Evolutionary conservation across 2,329 filamentous ascomycete genomes (phyloP), one percentile per base, ranked within the genome.

Genomic region (Cadophora luteo-olivacea): DNA sequence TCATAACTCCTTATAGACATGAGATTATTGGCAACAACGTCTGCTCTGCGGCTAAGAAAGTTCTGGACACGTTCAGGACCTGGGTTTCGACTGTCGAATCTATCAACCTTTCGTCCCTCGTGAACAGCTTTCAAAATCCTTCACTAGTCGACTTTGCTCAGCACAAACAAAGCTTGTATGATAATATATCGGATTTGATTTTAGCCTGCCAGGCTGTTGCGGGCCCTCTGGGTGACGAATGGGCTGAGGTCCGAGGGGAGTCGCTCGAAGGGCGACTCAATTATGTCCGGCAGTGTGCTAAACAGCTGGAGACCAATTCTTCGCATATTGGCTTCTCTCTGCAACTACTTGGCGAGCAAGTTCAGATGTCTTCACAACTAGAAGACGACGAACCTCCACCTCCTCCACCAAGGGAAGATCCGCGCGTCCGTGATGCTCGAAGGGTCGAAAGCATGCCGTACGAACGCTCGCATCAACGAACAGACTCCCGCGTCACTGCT

Each of bases 151-250:
- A 98, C 74, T 97, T 97, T 78, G 91, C 90, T 76, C 87, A 90
- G 38, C 93, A 97, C 79, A 98, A 98, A 81, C 96, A 99, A 79
- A 92, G 91, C 74, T 84, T 97, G 22, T 98, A 98, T 80, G 96
- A 98, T 79, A 92, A 94, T 68, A 91, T 97, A 66, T 94, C 94
- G 9, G 96, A 98, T 78, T 86, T 99, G 33, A 82, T 98, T 4
- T 82, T 97, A 61, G 89, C 91, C 68, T 97, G 94, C 76, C 96
- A 99, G 80, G 89, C 92, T 29, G 91, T 98, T n/a, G 92, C 94
- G 6, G 93, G 93, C 9, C 96, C 96, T 6, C 81, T 99, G 54
- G 92, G 91, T 9, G 96, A 99, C 78, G 96, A 99, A 81, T 99
- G 96, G 96, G 89, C 94, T 4, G 94, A 97, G 78, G 85, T 94